Evolutionary conservation across 768 basidiomycete species (phyloP).

Genomic region (Pleurotus giganteus): DNA sequence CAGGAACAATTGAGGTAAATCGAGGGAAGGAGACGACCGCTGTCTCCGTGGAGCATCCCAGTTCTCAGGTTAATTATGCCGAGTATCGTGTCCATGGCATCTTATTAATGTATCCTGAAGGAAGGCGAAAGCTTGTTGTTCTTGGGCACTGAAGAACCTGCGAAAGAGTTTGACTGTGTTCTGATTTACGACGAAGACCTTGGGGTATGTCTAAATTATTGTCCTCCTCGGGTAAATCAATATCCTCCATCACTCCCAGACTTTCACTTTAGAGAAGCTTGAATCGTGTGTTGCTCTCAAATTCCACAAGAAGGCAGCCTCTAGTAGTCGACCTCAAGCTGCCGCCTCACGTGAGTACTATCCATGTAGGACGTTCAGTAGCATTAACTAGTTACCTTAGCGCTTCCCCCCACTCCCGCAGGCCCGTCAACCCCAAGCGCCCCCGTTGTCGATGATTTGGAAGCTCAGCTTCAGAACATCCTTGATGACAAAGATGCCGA

Average conservation of each 20-base stretch:
- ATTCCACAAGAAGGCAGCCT: slow-evolving; percentile 44
- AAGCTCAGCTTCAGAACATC: slow-evolving; percentile 25
- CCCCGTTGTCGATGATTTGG: slow-evolving; percentile 16
- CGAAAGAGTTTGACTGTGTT: slow-evolving; percentile 74
- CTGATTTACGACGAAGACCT: slow-evolving; percentile 78
- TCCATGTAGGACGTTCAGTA: slow-evolving; percentile 10
- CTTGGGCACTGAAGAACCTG: slow-evolving; percentile 52
- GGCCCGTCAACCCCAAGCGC: slow-evolving; percentile 22
- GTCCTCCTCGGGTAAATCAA: neutral
- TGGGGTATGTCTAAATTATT: slow-evolving; percentile 42
- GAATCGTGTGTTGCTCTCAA: slow-evolving; percentile 61
- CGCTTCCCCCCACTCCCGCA: slow-evolving; percentile 19
- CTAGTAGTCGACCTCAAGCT: slow-evolving; percentile 17
- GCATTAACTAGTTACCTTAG: slow-evolving; percentile 16
- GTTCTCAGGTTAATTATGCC: slow-evolving; percentile 49
- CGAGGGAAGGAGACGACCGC: slow-evolving; percentile 48
- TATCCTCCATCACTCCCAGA: slow-evolving; percentile 33
- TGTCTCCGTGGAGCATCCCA: slow-evolving; percentile 64
- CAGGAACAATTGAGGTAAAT: slow-evolving; percentile 64
- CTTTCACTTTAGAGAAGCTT: slow-evolving; percentile 72
- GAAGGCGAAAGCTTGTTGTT: slow-evolving; percentile 54
- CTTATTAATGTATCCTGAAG: slow-evolving; percentile 25
- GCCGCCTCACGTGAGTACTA: slow-evolving; percentile 33
- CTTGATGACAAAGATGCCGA: slow-evolving; percentile 18
- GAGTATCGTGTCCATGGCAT: neutral